Percentiles rank a stretch among this genome's conserved stretches.
Conservation (phyloP, 768 basidiomycete genomes). For the Lactarius hatsudake region DNA sequence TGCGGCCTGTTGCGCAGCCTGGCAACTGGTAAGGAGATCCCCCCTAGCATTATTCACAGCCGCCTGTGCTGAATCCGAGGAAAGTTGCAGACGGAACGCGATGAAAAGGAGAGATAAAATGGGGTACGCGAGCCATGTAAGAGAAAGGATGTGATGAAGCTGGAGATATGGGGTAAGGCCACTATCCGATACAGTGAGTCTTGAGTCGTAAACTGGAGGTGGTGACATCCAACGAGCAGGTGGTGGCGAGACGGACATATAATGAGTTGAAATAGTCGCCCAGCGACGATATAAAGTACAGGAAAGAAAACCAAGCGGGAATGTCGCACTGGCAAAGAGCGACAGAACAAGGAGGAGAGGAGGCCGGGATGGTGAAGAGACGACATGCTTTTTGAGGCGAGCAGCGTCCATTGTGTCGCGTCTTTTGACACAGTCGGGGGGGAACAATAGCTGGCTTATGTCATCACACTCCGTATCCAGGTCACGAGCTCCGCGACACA, state of each 20-base stretch:
- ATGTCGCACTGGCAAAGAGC: constrained; percentile 14
- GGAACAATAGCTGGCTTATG: background rate
- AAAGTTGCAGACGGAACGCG: constrained; percentile 76
- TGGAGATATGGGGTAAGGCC: constrained; percentile 78
- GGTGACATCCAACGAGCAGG: constrained; percentile 37
- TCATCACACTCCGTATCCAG: background rate
- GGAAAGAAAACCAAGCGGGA: background rate
- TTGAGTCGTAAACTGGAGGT: constrained; percentile 58
- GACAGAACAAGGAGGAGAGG: constrained; percentile 17
- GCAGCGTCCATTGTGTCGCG: constrained; percentile 21
- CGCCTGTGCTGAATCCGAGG: constrained; percentile 64
- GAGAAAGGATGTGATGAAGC: constrained; percentile 77
- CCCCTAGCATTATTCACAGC: constrained; percentile 67
- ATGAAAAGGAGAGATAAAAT: constrained; percentile 87
- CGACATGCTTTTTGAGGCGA: constrained; percentile 23
- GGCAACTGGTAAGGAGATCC: constrained; percentile 79
- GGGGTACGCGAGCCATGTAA: constrained; percentile 90
- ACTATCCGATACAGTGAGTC: constrained; percentile 26
- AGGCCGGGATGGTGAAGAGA: background rate
- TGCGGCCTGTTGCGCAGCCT: constrained; percentile 80
- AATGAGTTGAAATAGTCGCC: constrained; percentile 21
- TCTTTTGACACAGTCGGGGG: background rate
- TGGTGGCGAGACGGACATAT: constrained; percentile 33
- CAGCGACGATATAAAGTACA: constrained; percentile 24
- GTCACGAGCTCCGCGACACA: background rate